Conservation (phyloP, 192 early-diverging fungal genomes). For the Gryganskiella cystojenkinii region DNA sequence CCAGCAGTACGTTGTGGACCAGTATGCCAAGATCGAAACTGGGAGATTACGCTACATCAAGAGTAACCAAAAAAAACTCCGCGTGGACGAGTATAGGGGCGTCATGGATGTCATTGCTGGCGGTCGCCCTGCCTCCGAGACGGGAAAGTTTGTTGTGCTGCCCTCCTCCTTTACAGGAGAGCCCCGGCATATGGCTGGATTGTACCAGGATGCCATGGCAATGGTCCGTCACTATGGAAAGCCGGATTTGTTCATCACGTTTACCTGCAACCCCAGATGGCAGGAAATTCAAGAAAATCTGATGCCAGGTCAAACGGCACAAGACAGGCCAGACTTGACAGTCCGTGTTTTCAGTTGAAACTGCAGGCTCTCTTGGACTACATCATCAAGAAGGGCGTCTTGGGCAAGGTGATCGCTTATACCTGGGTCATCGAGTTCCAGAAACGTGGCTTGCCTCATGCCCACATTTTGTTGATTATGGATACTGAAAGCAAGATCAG, state of each 20-base stretch:
- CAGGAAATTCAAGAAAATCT: slow-evolving; percentile 42
- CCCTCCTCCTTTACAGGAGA: slow-evolving; percentile 32
- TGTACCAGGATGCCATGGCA: slow-evolving; percentile 27
- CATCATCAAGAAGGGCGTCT: slow-evolving; percentile 14
- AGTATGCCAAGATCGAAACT: slow-evolving; percentile 24
- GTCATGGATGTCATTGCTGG: slow-evolving; percentile 1
- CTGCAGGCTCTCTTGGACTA: slow-evolving; percentile 16
- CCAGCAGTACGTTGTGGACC: slow-evolving; percentile 27
- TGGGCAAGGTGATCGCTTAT: slow-evolving; percentile 21
- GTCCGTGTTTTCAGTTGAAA: slow-evolving; percentile 19
- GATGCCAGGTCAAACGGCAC: slow-evolving; percentile 5
- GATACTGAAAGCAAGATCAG: neutral
- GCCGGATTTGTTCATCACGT: slow-evolving; percentile 48
- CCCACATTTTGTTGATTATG: slow-evolving; percentile 33
- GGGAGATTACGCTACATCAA: slow-evolving; percentile 8
- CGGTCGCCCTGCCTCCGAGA: neutral
- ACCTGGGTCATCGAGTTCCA: slow-evolving; percentile 39
- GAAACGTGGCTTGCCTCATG: slow-evolving; percentile 37
- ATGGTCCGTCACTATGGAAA: slow-evolving; percentile 41
- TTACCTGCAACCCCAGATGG: slow-evolving; percentile 53
- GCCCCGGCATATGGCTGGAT: slow-evolving; percentile 8
- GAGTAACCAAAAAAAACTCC: slow-evolving; percentile 14
- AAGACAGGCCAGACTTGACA: slow-evolving; percentile 9
- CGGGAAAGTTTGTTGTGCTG: slow-evolving; percentile 16
- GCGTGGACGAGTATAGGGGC: slow-evolving; percentile 2